Base-by-base conservation (phyloP, 1,139 yeast genomes). In the Yamadazyma triangularis region DNA sequence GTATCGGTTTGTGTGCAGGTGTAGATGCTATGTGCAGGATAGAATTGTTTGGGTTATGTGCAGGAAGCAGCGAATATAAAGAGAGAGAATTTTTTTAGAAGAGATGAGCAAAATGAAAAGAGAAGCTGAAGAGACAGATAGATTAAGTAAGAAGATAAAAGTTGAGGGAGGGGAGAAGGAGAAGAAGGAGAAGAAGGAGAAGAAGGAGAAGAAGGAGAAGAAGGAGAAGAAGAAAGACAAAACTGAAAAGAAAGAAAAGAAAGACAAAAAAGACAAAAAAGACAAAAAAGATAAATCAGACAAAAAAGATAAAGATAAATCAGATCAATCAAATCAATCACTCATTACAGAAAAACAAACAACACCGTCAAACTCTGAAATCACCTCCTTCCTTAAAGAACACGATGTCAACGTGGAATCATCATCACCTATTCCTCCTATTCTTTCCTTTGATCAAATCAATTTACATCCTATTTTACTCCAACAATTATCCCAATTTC, bases 371-470 rank as follows among this genome's bases (percentile, higher is more conserved):
- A 76, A 74, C 46, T 50, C 71, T 5, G 80, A 78, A 13, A 62
- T 84, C 35, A 82, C 77, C 30, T 58, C 61, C 9, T 91, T 85
- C 53, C 66, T 80, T 41, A 56, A 68, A 35, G 76, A 73, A 20
- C 86, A 89, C 56, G 91, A 84, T 44, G 91, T 88, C 31, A 72
- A 83, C 10, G 74, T 89, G 33, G 94, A 86, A 42, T 95, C 86
- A 50, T 53, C 64, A 7, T 49, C 60, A 13, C 53, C 64, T 24
- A 57, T 83, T 34, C 70, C 79, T 41, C 97, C 97, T n/a, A 60
- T 81, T 15, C 59, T 89, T 32, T 59, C 79, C 3, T 89, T 91
- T 47, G 67, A 70, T 27, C 77, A 82, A 31, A 67, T 91, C 20
- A 40, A 54, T 4, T 70, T 89, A 32, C 43, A 73, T 2, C 64